Evolutionary conservation across 2,329 filamentous ascomycete species (phyloP), one percentile per base, ranked within the genome.

Genomic region (Amylocarpus encephaloides): DNA sequence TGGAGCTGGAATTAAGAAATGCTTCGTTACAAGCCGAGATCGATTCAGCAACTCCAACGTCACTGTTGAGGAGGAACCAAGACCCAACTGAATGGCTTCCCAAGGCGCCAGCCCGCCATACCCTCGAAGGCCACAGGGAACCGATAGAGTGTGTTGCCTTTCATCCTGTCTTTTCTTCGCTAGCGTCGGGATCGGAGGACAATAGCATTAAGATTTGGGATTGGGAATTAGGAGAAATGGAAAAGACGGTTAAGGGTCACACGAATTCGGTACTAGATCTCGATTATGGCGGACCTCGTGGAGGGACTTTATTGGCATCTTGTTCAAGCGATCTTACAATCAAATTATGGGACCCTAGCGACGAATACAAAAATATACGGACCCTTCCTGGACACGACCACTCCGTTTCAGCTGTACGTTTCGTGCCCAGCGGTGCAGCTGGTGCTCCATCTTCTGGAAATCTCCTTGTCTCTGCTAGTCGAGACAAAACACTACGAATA

Each of bases 191-290:
- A 13, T 94, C 90, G 7, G 91, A 95, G 67, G 92, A 96, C 68
- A 87, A 82, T 48, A 95, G 87, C 6, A 95, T 97, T 67, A 96
- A 96, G 64, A 91, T 96, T 49, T 96, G 91, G 91, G 91, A 96
- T 64, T 96, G 90, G 86, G 91, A 96, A 64, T 71, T 94, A 19
- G 92, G 92, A 43, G 91, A 96, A 68, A 75, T 95, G 3, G 91
- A 96, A 67, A 76, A 85, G 55, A 96, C 91, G 0, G 79, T 96
- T 50, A 96, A 96, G 66, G 90, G 89, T 1, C 92, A 96, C 64
- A 96, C 90, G 5, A 90, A 87, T 64, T 82, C 88, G 3, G 89
- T 96, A 1, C 71, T 93, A 26, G 90, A 95, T 65, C 81, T 95
- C 33, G 91, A 96, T 64, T 96, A 87, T 70, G 91, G 92, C 34